Conservation (phyloP, 2,329 filamentous ascomycete genomes). For the Cladobotryum protrusum region DNA sequence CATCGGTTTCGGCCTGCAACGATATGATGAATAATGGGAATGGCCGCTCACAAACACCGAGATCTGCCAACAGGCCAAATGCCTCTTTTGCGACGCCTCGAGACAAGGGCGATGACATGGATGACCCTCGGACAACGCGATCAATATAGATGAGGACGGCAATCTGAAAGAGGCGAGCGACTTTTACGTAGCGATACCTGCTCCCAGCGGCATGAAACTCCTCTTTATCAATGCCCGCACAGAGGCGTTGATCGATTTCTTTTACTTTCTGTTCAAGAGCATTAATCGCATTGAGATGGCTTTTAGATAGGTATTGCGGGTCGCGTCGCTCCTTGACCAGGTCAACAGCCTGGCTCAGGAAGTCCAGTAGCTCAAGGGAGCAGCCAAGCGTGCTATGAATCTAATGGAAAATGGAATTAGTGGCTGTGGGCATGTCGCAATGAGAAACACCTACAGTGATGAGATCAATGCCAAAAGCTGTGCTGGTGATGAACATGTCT, state of each 20-base stretch:
- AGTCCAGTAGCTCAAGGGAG: slow-evolving; percentile 8
- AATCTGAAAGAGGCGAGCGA: slow-evolving; percentile 9
- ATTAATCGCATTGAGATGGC: slow-evolving; percentile 1
- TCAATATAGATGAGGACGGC: slow-evolving; percentile 10
- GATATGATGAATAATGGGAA: slow-evolving; percentile 7
- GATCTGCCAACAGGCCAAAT: background rate
- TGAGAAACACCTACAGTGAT: background rate
- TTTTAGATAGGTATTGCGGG: background rate
- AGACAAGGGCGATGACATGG: slow-evolving; percentile 3
- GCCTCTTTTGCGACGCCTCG: slow-evolving; percentile 5
- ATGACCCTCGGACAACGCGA: slow-evolving; percentile 6
- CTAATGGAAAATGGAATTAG: background rate
- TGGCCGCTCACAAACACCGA: slow-evolving; percentile 7
- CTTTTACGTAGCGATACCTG: slow-evolving; percentile 2
- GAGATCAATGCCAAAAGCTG: background rate
- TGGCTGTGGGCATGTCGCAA: too few relatives aligned
- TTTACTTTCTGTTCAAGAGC: slow-evolving; percentile 1
- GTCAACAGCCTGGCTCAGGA: slow-evolving; percentile 2
- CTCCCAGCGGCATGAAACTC: slow-evolving; percentile 7
- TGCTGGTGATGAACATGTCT: slow-evolving; percentile 3
- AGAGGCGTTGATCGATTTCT: slow-evolving; percentile 3
- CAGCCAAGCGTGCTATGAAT: slow-evolving; percentile 8
- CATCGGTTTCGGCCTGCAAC: slow-evolving; percentile 3
- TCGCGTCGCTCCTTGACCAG: slow-evolving; percentile 1
- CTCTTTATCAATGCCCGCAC: slow-evolving; percentile 7